Evolutionary conservation across 164 flowering plant species (phyloP).

Genomic region (Paratinospora sagittata): DNA sequence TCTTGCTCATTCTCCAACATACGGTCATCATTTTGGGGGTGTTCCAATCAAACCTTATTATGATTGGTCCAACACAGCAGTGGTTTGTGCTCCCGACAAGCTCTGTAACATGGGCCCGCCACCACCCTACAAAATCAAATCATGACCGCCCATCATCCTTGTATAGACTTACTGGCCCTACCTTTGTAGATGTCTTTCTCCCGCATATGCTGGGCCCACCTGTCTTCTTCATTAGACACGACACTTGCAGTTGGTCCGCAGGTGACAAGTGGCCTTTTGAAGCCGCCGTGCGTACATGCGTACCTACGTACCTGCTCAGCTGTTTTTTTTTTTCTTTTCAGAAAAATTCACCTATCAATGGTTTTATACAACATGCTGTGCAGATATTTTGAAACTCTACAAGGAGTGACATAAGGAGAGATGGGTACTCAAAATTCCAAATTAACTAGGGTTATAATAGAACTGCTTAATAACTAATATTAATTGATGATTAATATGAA

Average conservation of each 20-base stretch:
- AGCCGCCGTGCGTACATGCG: conserved; percentile 3
- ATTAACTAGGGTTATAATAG: too few species aligned
- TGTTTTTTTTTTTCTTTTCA: too few species aligned
- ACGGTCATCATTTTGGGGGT: not conserved
- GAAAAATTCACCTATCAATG: too few species aligned
- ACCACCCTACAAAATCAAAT: not conserved
- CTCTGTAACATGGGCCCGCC: not conserved
- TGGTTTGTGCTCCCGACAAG: not conserved
- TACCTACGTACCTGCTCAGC: too few species aligned
- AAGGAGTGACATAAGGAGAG: too few species aligned
- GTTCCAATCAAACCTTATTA: too few species aligned
- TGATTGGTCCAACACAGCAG: not conserved
- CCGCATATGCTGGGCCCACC: not conserved
- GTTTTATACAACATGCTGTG: too few species aligned
- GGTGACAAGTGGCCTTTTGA: not conserved
- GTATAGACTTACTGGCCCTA: not conserved
- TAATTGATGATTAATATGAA: too few species aligned
- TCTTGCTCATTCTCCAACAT: not conserved
- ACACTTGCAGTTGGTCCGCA: not conserved
- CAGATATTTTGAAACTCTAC: too few species aligned
- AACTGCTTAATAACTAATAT: too few species aligned
- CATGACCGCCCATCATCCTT: not conserved
- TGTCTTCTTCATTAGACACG: not conserved
- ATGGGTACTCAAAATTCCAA: too few species aligned
- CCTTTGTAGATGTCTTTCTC: not conserved